Evolutionary conservation across 129 eudicot species (phyloP), one percentile per base, ranked within the genome.

Genomic region (Centrapalus pauciflorus): DNA sequence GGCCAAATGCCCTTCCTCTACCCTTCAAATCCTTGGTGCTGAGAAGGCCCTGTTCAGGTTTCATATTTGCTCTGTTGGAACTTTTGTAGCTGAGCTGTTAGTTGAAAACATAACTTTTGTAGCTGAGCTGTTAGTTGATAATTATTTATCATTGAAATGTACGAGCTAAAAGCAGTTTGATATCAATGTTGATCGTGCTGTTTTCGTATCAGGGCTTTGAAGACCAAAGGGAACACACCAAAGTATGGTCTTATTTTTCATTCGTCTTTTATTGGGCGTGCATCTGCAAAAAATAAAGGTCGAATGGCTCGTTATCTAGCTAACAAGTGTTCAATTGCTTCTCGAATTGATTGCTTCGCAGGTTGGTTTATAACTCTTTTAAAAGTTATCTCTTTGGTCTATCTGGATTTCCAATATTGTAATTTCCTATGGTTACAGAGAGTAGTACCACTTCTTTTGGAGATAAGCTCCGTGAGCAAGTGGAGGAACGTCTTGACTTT

Each of bases 231-330:
- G 19, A 91, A 91, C 76, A 91, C 98, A 61, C 98, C 98, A 16
- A 92, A 88, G 68, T 92, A 92, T 52, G 96, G 96, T 55, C 86
- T 88, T 37, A 92, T 92, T 54, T 92, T 92, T 66, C 96, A 92
- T 60, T 92, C 98, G 4, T 88, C 98, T 51, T 92, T 92, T 73
- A 88, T 92, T 76, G 98, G 96, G 1, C 91, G 98, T 55, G 96
- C 96, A 55, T 88, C 96, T 62, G 84, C 98, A 27, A 64, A 67
- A 10, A 88, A 92, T 72, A 92, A 92, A 80, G 96, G 98, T 17
- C 90, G 96, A 55, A 92, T 92, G 98, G 96, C 96, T 65, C 95
- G 98, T 17, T 92, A 92, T 78, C 85, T 92, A 28, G 98, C 98
- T n/a, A 92, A 92, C 89, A 92, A 92, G 80, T 92, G 96, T 75